Evolutionary conservation across 371 early-diverging fungal species (phyloP), one percentile per base, ranked within the genome.

Genomic region (Apophysomyces elegans): DNA sequence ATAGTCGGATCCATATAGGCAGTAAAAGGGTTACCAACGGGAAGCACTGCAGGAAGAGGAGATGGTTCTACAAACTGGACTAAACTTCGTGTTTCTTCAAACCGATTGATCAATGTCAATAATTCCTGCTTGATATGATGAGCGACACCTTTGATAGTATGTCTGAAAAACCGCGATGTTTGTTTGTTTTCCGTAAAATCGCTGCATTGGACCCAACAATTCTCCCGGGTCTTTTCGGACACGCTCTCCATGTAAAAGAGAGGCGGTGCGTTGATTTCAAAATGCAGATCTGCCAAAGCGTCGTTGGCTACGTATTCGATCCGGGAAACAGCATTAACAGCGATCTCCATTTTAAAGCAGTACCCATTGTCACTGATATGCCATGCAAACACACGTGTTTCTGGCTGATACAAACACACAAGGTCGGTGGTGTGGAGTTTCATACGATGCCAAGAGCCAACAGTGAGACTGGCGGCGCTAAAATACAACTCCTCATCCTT

Each of bases 371-470:
- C 91, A 35, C 84, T 75, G 58, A 93, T 88, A 58, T 86, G 84
- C 91, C 91, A 92, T 7, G 86, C 77, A 71, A 93, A 83, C 13
- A 74, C 63, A n/a, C 84, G 79, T 37, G 85, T 82, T 6, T 68
- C 69, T 2, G 83, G 66, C 35, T 83, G 72, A 72, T 87, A 89
- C 43, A 80, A 77, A 68, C 89, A 89, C 45, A 85, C 71, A 61
- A 93, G 72, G 67, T 90, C 90, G 36, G 76, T 76, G 9, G 62
- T 65, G 26, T 80, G 79, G 69, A 86, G 85, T 41, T 81, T 83
- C 80, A 91, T 87, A 37, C 94, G 84, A 59, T 91, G 89, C 94
- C 94, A 93, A 12, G 86, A 84, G 43, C 92, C 92, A 35, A 93
- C 85, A 0, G 85, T 80, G 13, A 92, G 69, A 13, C 89, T 84